Percentiles rank a stretch among this genome's conserved stretches.
phyloP scores from a whole-genome alignment of 1,139 yeast species.

The Geotrichum phurueaensis region DNA sequence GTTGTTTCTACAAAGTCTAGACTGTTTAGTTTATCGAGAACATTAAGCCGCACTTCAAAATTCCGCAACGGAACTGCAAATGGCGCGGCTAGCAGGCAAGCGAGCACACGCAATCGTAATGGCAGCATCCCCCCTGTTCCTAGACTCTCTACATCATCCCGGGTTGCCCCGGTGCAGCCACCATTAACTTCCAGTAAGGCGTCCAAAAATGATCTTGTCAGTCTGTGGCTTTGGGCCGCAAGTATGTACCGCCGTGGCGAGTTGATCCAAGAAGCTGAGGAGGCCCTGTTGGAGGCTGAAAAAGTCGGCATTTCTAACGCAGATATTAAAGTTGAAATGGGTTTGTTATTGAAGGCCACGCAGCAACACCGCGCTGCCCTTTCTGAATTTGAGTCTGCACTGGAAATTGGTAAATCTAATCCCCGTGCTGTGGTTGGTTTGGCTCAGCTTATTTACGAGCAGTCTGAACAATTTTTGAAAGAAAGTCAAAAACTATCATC shows the following conservation, averaged over 20 bases:
- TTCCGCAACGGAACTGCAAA: not conserved
- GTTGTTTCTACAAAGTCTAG: constrained; percentile 1
- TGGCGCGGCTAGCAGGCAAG: not conserved
- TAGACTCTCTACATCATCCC: constrained; percentile 10
- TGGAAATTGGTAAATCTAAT: constrained; percentile 48
- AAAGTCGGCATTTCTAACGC: constrained; percentile 45
- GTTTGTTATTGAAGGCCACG: constrained; percentile 42
- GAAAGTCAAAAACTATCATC: not conserved
- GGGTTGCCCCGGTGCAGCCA: constrained; percentile 2
- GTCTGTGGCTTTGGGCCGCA: constrained; percentile 71
- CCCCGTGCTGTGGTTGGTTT: constrained; percentile 63
- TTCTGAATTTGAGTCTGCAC: constrained; percentile 62
- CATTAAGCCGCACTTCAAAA: constrained; percentile 5
- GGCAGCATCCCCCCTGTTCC: not conserved
- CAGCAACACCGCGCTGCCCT: constrained; percentile 45
- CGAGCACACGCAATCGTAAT: not conserved
- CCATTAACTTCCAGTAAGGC: not conserved
- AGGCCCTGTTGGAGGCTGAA: constrained; percentile 70
- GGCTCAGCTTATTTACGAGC: constrained; percentile 49
- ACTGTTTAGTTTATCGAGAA: not conserved
- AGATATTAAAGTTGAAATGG: constrained; percentile 51
- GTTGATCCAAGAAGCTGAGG: constrained; percentile 56
- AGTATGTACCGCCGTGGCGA: constrained; percentile 57
- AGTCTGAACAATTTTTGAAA: constrained; percentile 22
- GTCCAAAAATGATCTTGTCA: constrained; percentile 39